A percentile compares a stretch with the other conserved stretches of the same genome.
phyloP scores from a whole-genome alignment of 345 rosid genomes.

The Streptanthus diversifolius region DNA sequence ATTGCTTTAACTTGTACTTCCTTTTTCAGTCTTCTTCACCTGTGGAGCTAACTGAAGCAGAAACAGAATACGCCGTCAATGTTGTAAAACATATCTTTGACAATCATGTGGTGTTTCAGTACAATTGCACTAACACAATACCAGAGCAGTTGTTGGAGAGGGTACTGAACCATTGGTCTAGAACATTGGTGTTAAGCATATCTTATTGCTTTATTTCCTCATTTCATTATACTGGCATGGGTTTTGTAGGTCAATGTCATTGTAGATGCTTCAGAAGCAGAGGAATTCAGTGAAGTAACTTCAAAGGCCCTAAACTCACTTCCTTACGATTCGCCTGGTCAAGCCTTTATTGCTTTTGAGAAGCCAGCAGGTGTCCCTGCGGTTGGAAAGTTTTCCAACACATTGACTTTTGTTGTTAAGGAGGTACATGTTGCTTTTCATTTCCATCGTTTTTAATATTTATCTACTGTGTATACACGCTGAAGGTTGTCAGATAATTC shows the following conservation, averaged over 20 bases:
- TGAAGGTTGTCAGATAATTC: neutral
- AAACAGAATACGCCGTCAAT: slow-evolving; percentile 93
- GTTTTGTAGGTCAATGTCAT: slow-evolving; percentile 67
- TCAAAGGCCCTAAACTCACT: slow-evolving; percentile 77
- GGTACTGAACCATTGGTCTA: slow-evolving; percentile 41
- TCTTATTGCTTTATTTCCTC: slow-evolving; percentile 9
- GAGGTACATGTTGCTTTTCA: slow-evolving; percentile 52
- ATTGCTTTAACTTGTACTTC: slow-evolving; percentile 24
- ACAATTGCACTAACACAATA: slow-evolving; percentile 93
- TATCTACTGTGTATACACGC: neutral
- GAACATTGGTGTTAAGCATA: slow-evolving; percentile 5
- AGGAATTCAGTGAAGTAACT: slow-evolving; percentile 62
- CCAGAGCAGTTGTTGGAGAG: slow-evolving; percentile 93
- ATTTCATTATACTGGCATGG: slow-evolving; percentile 24
- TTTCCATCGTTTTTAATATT: neutral
- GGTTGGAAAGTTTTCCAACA: slow-evolving; percentile 83
- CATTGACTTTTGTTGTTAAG: slow-evolving; percentile 78
- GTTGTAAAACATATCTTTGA: slow-evolving; percentile 90
- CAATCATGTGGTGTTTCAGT: slow-evolving; percentile 87
- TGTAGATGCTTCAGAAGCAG: slow-evolving; percentile 92
- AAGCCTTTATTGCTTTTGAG: slow-evolving; percentile 81
- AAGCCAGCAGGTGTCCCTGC: slow-evolving; percentile 82
- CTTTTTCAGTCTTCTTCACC: slow-evolving; percentile 69
- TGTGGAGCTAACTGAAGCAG: slow-evolving; percentile 96
- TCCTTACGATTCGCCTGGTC: slow-evolving; percentile 93